Conservation (phyloP, 2,329 filamentous ascomycete species). For the Sordariomycetes sp. region DNA sequence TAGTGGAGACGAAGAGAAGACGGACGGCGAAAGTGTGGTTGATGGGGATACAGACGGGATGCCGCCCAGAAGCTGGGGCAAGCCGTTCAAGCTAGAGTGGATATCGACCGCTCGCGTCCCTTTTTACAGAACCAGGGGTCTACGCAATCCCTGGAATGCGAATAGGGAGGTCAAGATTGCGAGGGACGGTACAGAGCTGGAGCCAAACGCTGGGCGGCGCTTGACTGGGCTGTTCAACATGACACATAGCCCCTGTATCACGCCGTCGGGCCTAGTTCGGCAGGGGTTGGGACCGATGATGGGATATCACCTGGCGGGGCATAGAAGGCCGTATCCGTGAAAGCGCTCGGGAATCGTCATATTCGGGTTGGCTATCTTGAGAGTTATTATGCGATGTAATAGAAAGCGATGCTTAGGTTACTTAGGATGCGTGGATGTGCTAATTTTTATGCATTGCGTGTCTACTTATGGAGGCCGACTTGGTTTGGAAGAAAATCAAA, state of each 20-base stretch:
- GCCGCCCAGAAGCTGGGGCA: conserved; percentile 63
- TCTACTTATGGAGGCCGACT: neutral
- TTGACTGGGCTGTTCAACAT: conserved; percentile 69
- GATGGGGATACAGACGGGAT: conserved; percentile 23
- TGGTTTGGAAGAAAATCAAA: neutral
- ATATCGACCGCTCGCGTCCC: conserved; percentile 70
- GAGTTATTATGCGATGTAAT: neutral
- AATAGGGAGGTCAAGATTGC: conserved; percentile 95
- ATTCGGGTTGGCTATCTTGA: neutral
- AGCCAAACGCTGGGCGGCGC: conserved; percentile 65
- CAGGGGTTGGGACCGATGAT: conserved; percentile 18
- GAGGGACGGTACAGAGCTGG: conserved; percentile 83
- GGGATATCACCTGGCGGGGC: neutral
- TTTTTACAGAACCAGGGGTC: conserved; percentile 75
- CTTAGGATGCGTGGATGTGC: neutral
- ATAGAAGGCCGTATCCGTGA: neutral
- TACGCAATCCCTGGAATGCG: conserved; percentile 89
- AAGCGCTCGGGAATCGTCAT: neutral
- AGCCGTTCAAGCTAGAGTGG: conserved; percentile 87
- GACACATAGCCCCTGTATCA: conserved; percentile 22
- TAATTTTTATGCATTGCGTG: neutral
- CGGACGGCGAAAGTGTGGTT: conserved; percentile 21
- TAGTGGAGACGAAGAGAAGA: conserved; percentile 29
- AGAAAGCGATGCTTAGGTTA: neutral
- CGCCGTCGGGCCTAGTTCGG: conserved; percentile 7